Base-by-base conservation (phyloP, 257 asterid genomes). In the Prunella vulgaris region DNA sequence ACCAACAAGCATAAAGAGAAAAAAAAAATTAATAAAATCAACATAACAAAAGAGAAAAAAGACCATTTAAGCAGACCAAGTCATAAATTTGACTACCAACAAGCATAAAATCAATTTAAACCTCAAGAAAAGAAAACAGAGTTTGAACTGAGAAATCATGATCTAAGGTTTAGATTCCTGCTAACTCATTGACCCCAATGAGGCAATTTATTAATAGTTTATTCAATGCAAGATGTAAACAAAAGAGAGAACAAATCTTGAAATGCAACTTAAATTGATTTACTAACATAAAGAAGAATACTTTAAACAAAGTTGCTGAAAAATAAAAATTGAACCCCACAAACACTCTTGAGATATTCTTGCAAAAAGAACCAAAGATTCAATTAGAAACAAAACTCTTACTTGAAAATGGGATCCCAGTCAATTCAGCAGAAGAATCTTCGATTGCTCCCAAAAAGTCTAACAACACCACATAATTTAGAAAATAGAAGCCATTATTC, bases 291-390 rank as follows among this genome's bases (percentile, higher is more conserved):
- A 74, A 72, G 59, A 60, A 12, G 20, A 21, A 56, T 44, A 51
- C 79, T 73, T 80, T 76, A 69, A 64, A 42, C 81, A 73, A 76
- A 72, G 73, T 9, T 64, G 58, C 75, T 62, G 32, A 56, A 63
- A 64, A 7, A 21, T n/a, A 74, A 66, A 18, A 51, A 57, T 15
- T 15, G 64, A 77, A 70, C 72, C 82, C 84, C 87, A 66, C 81
- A 72, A 77, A 66, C 20, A 73, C 44, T 56, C 17, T 76, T 66
- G 27, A 78, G 60, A 60, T 32, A 75, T 64, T 78, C 76, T 62
- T 44, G 70, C 62, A 57, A 70, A 60, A 64, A 60, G 42, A 60
- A 66, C 49, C 64, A 71, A 28, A 69, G 51, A 62, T 35, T 72
- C 78, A 65, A 70, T 27, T 52, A 27, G 44, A 58, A 57, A 13